Conservation (phyloP, 2,329 filamentous ascomycete species). For the Capronia americana region DNA sequence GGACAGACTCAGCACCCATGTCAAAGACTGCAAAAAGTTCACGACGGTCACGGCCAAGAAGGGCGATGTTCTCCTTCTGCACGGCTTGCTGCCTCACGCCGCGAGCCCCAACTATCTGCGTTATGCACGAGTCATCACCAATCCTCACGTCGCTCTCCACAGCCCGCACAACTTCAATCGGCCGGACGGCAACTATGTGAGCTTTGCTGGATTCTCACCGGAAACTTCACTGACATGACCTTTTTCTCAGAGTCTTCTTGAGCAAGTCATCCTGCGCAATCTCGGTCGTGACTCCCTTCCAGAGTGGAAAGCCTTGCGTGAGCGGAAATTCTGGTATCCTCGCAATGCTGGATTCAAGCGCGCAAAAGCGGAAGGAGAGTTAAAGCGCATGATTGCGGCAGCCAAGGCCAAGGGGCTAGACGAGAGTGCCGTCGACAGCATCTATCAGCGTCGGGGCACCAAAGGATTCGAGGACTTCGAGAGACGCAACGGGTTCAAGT, state of each 20-base stretch:
- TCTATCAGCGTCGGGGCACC: constrained; percentile 17
- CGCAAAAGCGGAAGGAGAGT: constrained; percentile 9
- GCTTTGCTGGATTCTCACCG: not conserved
- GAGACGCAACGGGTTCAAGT: constrained; percentile 14
- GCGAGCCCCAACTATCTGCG: constrained; percentile 16
- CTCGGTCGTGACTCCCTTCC: constrained; percentile 13
- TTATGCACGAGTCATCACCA: constrained; percentile 18
- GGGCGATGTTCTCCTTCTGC: constrained; percentile 16
- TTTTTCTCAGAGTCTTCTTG: constrained; percentile 14
- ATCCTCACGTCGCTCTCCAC: constrained; percentile 14
- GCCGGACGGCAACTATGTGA: constrained; percentile 14
- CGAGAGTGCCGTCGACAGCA: constrained; percentile 19
- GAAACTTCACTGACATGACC: constrained; percentile 3
- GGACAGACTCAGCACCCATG: constrained; percentile 7
- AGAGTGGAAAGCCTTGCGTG: constrained; percentile 5
- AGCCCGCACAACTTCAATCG: constrained; percentile 17
- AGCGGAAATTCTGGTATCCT: constrained; percentile 18
- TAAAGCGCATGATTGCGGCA: constrained; percentile 12
- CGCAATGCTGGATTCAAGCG: constrained; percentile 16
- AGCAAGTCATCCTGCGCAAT: constrained; percentile 17
- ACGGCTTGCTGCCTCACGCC: constrained; percentile 14
- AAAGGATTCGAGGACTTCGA: constrained; percentile 17
- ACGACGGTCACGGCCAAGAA: constrained; percentile 19
- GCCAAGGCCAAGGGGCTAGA: constrained; percentile 18
- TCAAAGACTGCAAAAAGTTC: constrained; percentile 19